Evolutionary conservation across 2,329 filamentous ascomycete genomes (phyloP).

Genomic region (Botrytis paeoniae): DNA sequence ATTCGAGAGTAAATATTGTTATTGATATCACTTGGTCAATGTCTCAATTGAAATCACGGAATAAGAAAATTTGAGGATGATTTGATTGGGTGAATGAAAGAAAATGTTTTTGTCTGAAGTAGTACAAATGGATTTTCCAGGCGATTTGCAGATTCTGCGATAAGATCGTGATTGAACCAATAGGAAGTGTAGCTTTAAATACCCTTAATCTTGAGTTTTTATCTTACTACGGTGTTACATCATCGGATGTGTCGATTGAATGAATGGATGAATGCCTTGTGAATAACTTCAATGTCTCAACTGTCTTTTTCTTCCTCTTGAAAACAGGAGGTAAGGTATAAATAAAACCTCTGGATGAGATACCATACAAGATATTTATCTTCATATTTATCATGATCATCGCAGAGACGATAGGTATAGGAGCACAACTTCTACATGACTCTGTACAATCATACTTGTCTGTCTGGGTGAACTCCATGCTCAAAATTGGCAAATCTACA

Average conservation of each 20-base stretch:
- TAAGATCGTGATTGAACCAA: background rate
- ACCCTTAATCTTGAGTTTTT: background rate
- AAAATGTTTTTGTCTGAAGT: slow-evolving; percentile 6
- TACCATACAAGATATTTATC: background rate
- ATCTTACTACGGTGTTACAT: background rate
- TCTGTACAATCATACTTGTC: background rate
- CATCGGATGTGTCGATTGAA: background rate
- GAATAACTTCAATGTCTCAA: background rate
- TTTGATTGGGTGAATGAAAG: slow-evolving; percentile 19
- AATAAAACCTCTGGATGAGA: background rate
- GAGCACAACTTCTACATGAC: too few relatives aligned
- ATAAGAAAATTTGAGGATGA: background rate
- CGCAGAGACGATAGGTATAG: background rate
- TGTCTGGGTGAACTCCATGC: fast-evolving
- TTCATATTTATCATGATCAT: background rate
- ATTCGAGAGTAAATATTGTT: background rate
- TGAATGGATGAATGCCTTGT: background rate
- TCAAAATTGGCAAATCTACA: background rate
- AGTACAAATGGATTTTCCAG: background rate
- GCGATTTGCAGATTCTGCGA: slow-evolving; percentile 13
- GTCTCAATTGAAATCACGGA: slow-evolving; percentile 5
- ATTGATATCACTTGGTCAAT: slow-evolving; percentile 10
- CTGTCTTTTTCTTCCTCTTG: background rate
- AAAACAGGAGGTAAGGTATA: background rate
- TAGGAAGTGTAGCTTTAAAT: background rate